Conservation (phyloP, 768 basidiomycete genomes). For the Panellus pusillus region DNA sequence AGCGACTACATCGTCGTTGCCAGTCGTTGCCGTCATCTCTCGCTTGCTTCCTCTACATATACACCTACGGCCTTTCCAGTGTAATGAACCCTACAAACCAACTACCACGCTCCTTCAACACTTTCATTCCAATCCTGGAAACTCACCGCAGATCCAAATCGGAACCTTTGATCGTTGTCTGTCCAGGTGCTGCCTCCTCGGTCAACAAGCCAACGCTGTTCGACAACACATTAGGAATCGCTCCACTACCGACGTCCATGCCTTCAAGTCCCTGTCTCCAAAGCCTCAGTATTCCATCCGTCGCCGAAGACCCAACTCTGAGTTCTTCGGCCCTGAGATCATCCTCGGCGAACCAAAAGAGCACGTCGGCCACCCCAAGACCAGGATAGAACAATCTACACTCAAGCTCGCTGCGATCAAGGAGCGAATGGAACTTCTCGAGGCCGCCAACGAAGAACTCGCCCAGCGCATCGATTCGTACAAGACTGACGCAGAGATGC, state of each 20-base stretch:
- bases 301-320: constrained; percentile 11
- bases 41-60: neutral
- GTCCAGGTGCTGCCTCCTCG: neutral
- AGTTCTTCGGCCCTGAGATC: constrained; percentile 3
- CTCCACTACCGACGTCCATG: neutral
- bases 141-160: constrained; percentile 14
- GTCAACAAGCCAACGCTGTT: neutral
- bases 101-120: constrained; percentile 10
- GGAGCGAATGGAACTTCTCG: constrained; percentile 24
- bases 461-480: constrained; percentile 17
- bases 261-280: neutral
- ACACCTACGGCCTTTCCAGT: neutral
- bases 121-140: neutral
- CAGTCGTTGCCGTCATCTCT: neutral
- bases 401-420: constrained; percentile 17
- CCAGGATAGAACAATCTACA: constrained; percentile 5
- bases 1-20: too few species aligned
- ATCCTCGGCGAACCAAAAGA: constrained; percentile 10
- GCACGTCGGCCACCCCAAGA: constrained; percentile 8
- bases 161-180: constrained; percentile 1
- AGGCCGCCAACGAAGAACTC: constrained; percentile 27
- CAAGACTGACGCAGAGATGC: constrained; percentile 21
- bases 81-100: neutral
- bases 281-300: constrained; percentile 13
- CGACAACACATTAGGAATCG: neutral